Conservation (phyloP, 257 asterid genomes). For the Solanum microdontum region DNA sequence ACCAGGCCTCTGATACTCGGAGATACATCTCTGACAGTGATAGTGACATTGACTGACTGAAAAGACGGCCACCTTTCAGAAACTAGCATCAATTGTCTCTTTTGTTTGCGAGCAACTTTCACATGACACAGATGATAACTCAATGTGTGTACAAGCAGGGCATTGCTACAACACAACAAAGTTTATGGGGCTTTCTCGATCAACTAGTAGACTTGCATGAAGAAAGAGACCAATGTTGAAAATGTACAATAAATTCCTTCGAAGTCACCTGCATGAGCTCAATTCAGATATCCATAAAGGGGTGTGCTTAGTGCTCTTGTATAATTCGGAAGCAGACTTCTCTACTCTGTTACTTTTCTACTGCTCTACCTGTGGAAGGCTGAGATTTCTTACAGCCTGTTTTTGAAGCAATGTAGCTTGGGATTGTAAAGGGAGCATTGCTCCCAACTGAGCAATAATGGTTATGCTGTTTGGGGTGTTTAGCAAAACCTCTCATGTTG, state of each 20-base stretch:
- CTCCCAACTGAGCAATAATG: neutral
- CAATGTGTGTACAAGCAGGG: neutral
- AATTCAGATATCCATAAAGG: neutral
- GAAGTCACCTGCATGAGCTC: neutral
- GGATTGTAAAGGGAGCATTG: neutral
- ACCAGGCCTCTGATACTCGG: constrained; percentile 59
- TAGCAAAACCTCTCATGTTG: neutral
- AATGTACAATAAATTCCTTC: neutral
- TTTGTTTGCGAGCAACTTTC: neutral
- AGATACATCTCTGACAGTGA: constrained; percentile 68
- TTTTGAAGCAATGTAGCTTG: neutral
- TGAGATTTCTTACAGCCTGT: neutral
- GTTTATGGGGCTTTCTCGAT: neutral
- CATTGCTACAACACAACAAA: neutral
- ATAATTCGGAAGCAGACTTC: neutral
- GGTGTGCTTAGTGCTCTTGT: neutral
- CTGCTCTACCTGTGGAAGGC: neutral
- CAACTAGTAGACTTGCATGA: neutral
- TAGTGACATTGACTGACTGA: constrained; percentile 25
- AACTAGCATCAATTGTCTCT: neutral
- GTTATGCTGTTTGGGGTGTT: neutral
- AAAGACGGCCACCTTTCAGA: neutral
- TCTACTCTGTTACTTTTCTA: neutral
- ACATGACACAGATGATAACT: neutral
- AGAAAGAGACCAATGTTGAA: neutral